Evolutionary conservation across 2,329 filamentous ascomycete species (phyloP), one percentile per base, ranked within the genome.

Genomic region (Fusarium penzigii): DNA sequence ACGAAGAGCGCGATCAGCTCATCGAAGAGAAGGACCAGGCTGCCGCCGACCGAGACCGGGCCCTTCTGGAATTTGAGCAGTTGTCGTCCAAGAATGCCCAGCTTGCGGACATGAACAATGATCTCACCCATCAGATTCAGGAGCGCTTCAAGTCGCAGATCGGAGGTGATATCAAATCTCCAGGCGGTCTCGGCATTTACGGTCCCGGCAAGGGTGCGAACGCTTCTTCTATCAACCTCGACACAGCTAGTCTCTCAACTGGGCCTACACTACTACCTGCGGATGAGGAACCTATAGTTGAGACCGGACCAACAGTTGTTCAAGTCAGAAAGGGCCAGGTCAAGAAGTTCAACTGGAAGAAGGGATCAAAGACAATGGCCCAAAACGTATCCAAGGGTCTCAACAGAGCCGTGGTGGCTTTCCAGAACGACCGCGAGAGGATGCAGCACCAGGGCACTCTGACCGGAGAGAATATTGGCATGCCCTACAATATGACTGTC

Each of bases 331-430:
- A 97, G 75, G 92, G 89, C 29, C 92, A 96, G 68, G 86, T 88
- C 48, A 96, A 92, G 77, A 97, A 97, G 71, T 97, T 97, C 75
- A 96, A 96, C 75, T 97, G 94, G 92, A 96, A 97, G 81, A 96
- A 95, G 78, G 92, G 92, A 39, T 90, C 90, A 39, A 93, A 96
- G 73, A 92, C 90, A 50, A 87, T 97, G 64, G 92, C 92, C 29
- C 96, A 97, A 72, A 93, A 92, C 67, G 89, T 97, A 46, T 89
- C 89, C 55, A 97, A 97, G 76, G 92, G 92, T 47, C 86, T 97
- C 70, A 96, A 96, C 72, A 90, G 92, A 49, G 92, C 92, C 6
- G 95, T 97, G 53, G 88, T 87, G 45, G 88, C 87, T 48, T 86
- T 82, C 78, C 82, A 80, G 68, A 84, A 72, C 65, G 78, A 79